Base-by-base conservation (phyloP, 176 grass and related monocot genomes). In the Rhipidocladum racemiflorum region DNA sequence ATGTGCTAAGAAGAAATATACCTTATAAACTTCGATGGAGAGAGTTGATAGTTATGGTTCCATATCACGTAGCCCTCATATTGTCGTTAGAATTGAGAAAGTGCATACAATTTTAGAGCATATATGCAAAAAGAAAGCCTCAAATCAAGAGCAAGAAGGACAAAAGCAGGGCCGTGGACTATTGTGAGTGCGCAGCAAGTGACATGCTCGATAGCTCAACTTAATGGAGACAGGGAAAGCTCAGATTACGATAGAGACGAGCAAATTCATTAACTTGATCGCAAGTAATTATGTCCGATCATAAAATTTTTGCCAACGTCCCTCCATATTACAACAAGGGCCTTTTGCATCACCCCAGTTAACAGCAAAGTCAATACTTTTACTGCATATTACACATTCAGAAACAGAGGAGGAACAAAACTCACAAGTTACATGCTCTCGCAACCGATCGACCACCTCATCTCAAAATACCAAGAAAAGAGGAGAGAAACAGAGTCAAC, bases 201-300 rank as follows among this genome's bases (percentile, higher is more conserved):
- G 60, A 80, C 61, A 80, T 84, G 79, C 81, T 84, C 66, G 60
- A 74, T 68, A 74, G n/a, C 60, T 61, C 61, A 61, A 21, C 75
- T 80, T 12, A 84, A 72, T 80, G 87, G 81, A 48, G 73, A 65
- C 56, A 20, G 43, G 42, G 30, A 88, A 84, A 74, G 44, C 57
- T 79, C 29, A 59, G 29, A 72, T 84, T 79, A 50, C 5, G 60
- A 84, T 61, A 40, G 9, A 25, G 65, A 75, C 54, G 10, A 50
- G 50, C 39, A 75, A 75, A 80, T 86, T 80, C 68, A 57, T 40
- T 40, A 40, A 40, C 73, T 40, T 44, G 16, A 28, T 54, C 44
- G 54, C 28, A 77, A 65, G 36, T 55, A 57, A 57, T 55, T 69
- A 61, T 77, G 18, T 72, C 23, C 23, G 17, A 11, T 43, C 67